phyloP scores from a whole-genome alignment of 345 rosid genomes.

The Moringa oleifera region DNA sequence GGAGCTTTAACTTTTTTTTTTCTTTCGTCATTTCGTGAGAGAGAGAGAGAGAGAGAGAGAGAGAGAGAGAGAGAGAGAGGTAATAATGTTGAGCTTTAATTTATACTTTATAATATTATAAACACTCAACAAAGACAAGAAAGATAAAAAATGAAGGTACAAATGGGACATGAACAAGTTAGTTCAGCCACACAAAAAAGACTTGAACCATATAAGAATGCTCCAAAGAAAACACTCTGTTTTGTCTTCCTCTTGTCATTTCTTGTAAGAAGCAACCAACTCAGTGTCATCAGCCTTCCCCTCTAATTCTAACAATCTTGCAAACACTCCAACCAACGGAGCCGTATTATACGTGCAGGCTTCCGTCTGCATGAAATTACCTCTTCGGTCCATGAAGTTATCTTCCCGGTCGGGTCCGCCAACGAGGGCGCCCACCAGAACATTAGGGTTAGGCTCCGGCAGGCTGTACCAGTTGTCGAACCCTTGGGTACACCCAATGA shows the following conservation, averaged over 20 bases:
- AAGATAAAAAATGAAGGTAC: slow-evolving; percentile 1
- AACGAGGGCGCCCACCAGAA: slow-evolving; percentile 52
- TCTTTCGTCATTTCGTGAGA: too few relatives aligned
- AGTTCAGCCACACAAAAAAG: slow-evolving; percentile 12
- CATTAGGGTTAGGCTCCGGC: slow-evolving; percentile 44
- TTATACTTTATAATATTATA: too few relatives aligned
- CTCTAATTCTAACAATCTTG: slow-evolving; percentile 43
- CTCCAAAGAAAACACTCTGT: neutral
- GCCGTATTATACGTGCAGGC: slow-evolving; percentile 79
- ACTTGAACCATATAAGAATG: too few relatives aligned
- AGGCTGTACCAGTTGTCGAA: slow-evolving; percentile 52
- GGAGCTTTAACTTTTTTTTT: too few relatives aligned
- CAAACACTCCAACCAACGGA: slow-evolving; percentile 60
- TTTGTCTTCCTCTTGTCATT: neutral
- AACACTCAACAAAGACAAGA: neutral
- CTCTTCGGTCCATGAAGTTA: slow-evolving; percentile 44
- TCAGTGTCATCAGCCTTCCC: slow-evolving; percentile 16
- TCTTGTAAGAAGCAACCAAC: slow-evolving; percentile 50
- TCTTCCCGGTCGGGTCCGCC: slow-evolving; percentile 62
- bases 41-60: too few relatives aligned
- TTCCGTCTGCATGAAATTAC: slow-evolving; percentile 60
- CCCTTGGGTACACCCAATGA: slow-evolving; percentile 96
- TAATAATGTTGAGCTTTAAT: neutral
- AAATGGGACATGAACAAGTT: slow-evolving; percentile 13
- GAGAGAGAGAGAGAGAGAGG: too few relatives aligned